Base-by-base conservation (phyloP, 2,329 filamentous ascomycete species). In the Apiospora malaysiana region DNA sequence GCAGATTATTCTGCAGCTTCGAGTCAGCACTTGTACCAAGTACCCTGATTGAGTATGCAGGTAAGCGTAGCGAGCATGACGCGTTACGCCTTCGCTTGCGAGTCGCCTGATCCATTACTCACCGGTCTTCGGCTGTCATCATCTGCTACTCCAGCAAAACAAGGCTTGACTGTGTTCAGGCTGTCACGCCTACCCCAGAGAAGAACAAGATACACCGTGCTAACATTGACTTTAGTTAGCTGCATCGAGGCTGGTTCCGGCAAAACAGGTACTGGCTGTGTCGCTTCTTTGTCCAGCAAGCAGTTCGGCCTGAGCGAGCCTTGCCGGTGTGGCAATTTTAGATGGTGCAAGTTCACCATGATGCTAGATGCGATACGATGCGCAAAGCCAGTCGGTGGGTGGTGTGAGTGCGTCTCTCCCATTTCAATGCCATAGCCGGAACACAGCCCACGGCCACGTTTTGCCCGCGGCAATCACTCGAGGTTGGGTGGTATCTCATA, bases 401-500 rank as follows among this genome's bases (percentile, higher is more conserved):
- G 23, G 16, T 32, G 49, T 56, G 25, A 25, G 16, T 56, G 16
- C 14, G 12, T 56, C 18, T 14, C 25, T 32, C 18, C 2, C 23
- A 27, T 56, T 32, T 5, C 25, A 18, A 32, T 18, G 25, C 49
- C 14, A 56, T 18, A 32, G 14, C 49, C 49, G 25, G 14, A 25
- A 32, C 23, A 27, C 49, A 51, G 49, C 18, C 49, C 21, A 56
- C 49, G 25, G 16, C 23, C 27, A 32, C 23, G 14, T 18, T 32
- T 18, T 56, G 49, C 49, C 49, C 25, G 16, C 49, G 49, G 49
- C 49, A 56, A 56, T 56, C 49, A 16, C 49, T 56, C 49, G 49
- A 56, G 25, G 25, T 56, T 18, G 49, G 49, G 49, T 32, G 27
- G 16, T 25, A 56, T 56, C 25, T n/a, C 46, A 21, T 47, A 2